Evolutionary conservation across 225 moss, liverwort and hornwort species (phyloP).

Genomic region (Marchantia polymorpha): DNA sequence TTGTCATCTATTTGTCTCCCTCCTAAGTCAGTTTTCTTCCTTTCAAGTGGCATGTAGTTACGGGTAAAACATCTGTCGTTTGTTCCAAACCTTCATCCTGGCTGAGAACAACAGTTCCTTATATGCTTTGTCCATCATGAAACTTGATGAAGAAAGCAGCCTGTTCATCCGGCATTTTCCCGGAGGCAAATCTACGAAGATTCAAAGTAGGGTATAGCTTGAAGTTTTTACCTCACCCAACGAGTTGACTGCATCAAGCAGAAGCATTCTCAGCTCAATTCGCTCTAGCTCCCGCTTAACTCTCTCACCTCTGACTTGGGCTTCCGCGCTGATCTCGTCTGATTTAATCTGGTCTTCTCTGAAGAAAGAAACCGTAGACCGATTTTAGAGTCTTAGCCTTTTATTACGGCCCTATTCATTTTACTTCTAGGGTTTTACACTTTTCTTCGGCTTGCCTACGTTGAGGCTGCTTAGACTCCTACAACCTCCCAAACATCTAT

Average conservation of each 20-base stretch:
- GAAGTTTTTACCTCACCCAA: conserved; percentile 63
- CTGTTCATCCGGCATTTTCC: background rate
- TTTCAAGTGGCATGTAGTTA: too few species aligned
- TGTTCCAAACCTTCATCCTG: too few species aligned
- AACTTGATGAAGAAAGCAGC: background rate
- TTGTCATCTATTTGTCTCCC: too few species aligned
- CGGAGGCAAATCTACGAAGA: too few species aligned
- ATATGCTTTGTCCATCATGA: too few species aligned
- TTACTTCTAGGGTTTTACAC: background rate
- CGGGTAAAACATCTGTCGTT: too few species aligned
- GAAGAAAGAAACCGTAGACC: conserved; percentile 17
- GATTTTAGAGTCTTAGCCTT: background rate
- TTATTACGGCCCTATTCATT: background rate
- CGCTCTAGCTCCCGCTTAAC: conserved; percentile 88
- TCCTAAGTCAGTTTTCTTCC: too few species aligned
- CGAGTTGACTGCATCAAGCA: conserved; percentile 66
- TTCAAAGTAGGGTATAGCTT: background rate
- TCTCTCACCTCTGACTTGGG: conserved; percentile 64
- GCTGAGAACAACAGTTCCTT: too few species aligned
- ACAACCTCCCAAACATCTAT: background rate
- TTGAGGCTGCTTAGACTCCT: background rate
- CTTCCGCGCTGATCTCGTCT: conserved; percentile 43
- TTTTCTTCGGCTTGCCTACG: background rate
- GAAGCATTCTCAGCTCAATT: conserved; percentile 57
- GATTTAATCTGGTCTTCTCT: conserved; percentile 50